Evolutionary conservation across 2,329 filamentous ascomycete species (phyloP).

Genomic region (Diaporthe vexans): DNA sequence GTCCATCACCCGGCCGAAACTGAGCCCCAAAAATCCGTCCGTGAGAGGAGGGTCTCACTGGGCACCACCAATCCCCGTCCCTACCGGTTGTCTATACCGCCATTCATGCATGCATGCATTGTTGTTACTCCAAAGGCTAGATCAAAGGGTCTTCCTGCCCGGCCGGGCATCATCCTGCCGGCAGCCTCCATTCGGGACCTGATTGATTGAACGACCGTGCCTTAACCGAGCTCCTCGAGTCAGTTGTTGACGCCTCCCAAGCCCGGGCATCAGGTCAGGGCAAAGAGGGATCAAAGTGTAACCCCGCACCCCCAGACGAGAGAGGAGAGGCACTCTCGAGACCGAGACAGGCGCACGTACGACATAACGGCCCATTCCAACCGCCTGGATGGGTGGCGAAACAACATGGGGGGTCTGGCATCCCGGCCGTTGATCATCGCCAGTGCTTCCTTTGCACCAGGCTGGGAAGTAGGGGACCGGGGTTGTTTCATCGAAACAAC

Average conservation of each 20-base stretch:
- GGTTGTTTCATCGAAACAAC: slow-evolving; percentile 22
- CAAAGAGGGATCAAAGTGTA: slow-evolving; percentile 1
- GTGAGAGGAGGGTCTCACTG: background rate
- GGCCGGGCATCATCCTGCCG: background rate
- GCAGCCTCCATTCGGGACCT: background rate
- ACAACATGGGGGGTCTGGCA: background rate
- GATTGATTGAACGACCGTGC: background rate
- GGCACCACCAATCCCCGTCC: background rate
- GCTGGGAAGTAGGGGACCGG: background rate
- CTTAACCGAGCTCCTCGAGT: slow-evolving; percentile 3
- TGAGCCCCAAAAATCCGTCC: background rate
- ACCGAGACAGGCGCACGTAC: slow-evolving; percentile 18
- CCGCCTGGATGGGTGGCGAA: slow-evolving; percentile 16
- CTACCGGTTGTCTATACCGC: background rate
- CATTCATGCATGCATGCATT: slow-evolving; percentile 14
- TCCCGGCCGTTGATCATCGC: slow-evolving; percentile 15
- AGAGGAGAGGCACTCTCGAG: background rate
- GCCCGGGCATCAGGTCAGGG: slow-evolving; percentile 7
- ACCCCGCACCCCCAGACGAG: slow-evolving; percentile 12
- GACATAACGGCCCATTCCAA: slow-evolving; percentile 17
- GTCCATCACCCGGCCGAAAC: slow-evolving; percentile 18
- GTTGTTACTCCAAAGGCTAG: background rate
- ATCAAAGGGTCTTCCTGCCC: background rate
- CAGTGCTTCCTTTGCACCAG: background rate
- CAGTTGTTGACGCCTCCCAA: background rate